Evolutionary conservation across 2,329 filamentous ascomycete species (phyloP).

Genomic region (Alternaria longipes): DNA sequence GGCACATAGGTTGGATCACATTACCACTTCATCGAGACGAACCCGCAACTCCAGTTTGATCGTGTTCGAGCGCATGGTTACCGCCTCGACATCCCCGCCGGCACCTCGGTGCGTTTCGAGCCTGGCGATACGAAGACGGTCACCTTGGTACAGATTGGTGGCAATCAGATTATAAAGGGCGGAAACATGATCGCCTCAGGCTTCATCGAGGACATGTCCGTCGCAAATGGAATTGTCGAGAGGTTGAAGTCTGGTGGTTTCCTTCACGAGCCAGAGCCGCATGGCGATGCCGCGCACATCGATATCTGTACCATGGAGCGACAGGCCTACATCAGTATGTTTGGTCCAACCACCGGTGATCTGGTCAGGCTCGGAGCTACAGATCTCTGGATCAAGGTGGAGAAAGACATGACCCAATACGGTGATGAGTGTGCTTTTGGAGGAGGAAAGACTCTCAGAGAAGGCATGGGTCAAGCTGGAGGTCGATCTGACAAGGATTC

Average conservation of each 20-base stretch:
- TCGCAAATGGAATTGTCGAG: slow-evolving; percentile 71
- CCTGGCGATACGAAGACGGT: slow-evolving; percentile 93
- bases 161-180: slow-evolving; percentile 79
- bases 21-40: slow-evolving; percentile 96
- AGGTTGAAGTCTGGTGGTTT: slow-evolving; percentile 78
- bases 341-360: slow-evolving; percentile 90
- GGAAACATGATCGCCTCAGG: slow-evolving; percentile 84
- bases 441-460: slow-evolving; percentile 89
- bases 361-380: slow-evolving; percentile 82
- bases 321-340: slow-evolving; percentile 84
- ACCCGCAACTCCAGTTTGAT: slow-evolving; percentile 89
- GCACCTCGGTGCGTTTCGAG: slow-evolving; percentile 92
- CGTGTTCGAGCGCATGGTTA: slow-evolving; percentile 83
- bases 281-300: slow-evolving; percentile 63
- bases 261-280: slow-evolving; percentile 75
- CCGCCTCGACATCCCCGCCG: slow-evolving; percentile 87
- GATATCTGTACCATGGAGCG: slow-evolving; percentile 77
- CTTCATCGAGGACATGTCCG: slow-evolving; percentile 68
- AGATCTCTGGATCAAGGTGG: slow-evolving; percentile 89
- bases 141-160: slow-evolving; percentile 86
- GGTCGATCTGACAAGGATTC: slow-evolving; percentile 76
- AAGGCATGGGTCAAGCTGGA: slow-evolving; percentile 94
- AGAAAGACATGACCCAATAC: slow-evolving; percentile 83
- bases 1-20: slow-evolving; percentile 76
- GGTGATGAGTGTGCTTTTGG: slow-evolving; percentile 97